Evolutionary conservation across 2,329 filamentous ascomycete species (phyloP), one percentile per base, ranked within the genome.

Genomic region (Nothopassalora personata): DNA sequence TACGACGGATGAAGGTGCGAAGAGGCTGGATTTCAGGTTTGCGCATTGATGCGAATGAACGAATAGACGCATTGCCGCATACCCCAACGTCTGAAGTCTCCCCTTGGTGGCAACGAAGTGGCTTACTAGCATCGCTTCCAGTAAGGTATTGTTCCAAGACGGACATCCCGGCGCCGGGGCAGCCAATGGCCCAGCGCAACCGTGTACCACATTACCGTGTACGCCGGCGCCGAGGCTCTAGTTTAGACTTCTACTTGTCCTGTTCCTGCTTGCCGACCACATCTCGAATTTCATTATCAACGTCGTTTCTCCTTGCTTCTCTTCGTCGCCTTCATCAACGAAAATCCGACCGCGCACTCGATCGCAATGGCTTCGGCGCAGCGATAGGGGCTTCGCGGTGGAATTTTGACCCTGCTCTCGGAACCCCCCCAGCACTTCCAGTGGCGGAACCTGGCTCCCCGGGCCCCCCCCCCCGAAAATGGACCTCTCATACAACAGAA

Each of bases 1-100:
- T 1, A 75, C 74, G 3, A 71, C 57, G 47, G 72, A 76, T 58
- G 66, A 74, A 55, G 71, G 72, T 0, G 74, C 72, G 52, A 73
- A 73, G 66, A 64, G 72, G 54, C 55, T 72, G 56, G 70, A 72
- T 57, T 71, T 73, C 58, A 55, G 69, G 23, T 72, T 73, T 60
- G 65, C 64, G 36, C 71, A 73, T 62, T 73, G 51, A 64, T 6
- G 47, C 19, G 39, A n/a, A 57, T 11, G 7, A 5, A 52, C 28
- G 33, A 18, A 15, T 1, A 11, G 31, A 34, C 31, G 31, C 34
- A 36, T 36, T 48, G 10, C 8, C 34, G 34, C 15, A 11, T 23
- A 23, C 3, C 23, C 23, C 23, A 23, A 23, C 7, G 39, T 43
- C 39, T 43, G 39, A 43, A 15, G 39, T 43, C 13, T 43, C 39